phyloP scores from a whole-genome alignment of 352 stramenopile species.

The Phytopythium sindhum region DNA sequence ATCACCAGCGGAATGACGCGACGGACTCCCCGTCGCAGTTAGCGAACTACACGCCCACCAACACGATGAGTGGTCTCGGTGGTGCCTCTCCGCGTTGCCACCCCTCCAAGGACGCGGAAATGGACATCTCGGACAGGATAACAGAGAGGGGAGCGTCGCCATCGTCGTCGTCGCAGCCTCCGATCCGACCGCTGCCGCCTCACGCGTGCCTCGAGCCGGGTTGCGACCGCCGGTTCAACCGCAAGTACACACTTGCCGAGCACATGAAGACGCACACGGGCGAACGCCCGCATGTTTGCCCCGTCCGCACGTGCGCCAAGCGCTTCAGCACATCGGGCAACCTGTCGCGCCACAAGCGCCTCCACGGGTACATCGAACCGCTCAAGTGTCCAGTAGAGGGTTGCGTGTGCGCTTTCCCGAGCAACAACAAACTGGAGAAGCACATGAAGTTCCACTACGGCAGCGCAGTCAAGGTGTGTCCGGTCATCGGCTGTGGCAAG shows the following conservation, averaged over 20 bases:
- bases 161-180: neutral
- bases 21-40: neutral
- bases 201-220: constrained; percentile 24
- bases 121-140: neutral
- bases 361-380: constrained; percentile 28
- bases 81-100: neutral
- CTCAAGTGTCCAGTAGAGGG: constrained; percentile 15
- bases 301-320: constrained; percentile 26
- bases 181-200: neutral
- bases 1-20: neutral
- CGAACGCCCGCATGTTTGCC: constrained; percentile 28
- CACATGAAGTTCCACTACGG: constrained; percentile 36
- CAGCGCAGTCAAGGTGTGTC: constrained; percentile 29
- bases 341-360: constrained; percentile 33
- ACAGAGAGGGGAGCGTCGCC: neutral
- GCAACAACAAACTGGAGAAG: constrained; percentile 23
- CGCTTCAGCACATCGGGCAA: constrained; percentile 43
- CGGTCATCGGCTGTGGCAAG: constrained; percentile 33
- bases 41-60: constrained; percentile 2
- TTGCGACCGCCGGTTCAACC: constrained; percentile 19
- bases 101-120: neutral
- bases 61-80: neutral
- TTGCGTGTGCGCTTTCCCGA: constrained; percentile 18
- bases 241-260: constrained; percentile 34
- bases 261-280: constrained; percentile 35